Percentiles rank a stretch among this genome's conserved stretches.
Evolutionary conservation across 1,139 yeast genomes (phyloP).

Genomic region (Taphrina betulina): DNA sequence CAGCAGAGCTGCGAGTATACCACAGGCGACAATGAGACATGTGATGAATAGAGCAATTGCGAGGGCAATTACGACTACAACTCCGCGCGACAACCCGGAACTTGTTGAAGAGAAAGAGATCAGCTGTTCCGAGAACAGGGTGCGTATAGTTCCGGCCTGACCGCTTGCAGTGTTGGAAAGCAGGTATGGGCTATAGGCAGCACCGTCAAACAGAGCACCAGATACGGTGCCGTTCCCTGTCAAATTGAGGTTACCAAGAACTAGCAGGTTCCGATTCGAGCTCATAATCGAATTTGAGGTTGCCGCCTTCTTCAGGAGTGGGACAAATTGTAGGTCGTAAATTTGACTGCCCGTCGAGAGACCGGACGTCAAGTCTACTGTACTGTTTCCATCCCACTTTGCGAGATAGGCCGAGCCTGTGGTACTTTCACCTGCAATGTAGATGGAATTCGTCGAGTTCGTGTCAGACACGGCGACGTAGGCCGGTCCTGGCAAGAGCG

Average conservation of each 20-base stretch:
- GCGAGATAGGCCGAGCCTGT: conserved; percentile 42
- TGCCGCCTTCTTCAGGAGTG: conserved; percentile 41
- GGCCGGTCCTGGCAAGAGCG: conserved; percentile 49
- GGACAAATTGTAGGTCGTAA: conserved; percentile 44
- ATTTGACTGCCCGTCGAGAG: conserved; percentile 44
- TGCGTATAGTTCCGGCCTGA: conserved; percentile 40
- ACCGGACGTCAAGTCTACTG: conserved; percentile 43
- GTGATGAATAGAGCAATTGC: conserved; percentile 87
- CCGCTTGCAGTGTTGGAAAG: conserved; percentile 42
- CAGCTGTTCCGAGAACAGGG: conserved; percentile 38
- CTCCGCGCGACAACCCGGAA: conserved; percentile 55
- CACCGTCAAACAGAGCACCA: conserved; percentile 69
- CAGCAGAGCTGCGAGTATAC: conserved; percentile 56
- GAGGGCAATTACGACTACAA: conserved; percentile 79
- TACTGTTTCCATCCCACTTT: conserved; percentile 43
- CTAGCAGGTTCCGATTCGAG: conserved; percentile 52
- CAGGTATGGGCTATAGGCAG: conserved; percentile 69
- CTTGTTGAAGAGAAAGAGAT: conserved; percentile 34
- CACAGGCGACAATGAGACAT: conserved; percentile 61
- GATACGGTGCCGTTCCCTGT: conserved; percentile 59
- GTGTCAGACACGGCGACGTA: conserved; percentile 55
- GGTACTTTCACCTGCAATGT: conserved; percentile 54
- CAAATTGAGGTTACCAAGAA: conserved; percentile 62
- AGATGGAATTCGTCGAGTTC: conserved; percentile 52
- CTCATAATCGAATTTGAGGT: conserved; percentile 48